Conservation (phyloP, 169 alveolate genomes). For the Neospora caninum region DNA sequence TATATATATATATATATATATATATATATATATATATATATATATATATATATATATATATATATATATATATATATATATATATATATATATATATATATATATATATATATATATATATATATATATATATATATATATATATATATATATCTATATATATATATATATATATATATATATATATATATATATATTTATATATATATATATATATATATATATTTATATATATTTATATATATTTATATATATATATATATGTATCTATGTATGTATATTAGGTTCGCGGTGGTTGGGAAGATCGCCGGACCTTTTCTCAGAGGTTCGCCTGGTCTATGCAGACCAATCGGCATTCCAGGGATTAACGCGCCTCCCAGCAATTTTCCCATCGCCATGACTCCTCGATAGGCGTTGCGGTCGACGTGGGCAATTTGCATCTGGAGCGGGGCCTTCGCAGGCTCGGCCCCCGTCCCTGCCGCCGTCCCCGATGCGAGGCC, state of each 20-base stretch:
- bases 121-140: neutral
- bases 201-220: too few species aligned
- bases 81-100: neutral
- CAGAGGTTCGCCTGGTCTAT: constrained; percentile 41
- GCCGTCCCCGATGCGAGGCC: too few species aligned
- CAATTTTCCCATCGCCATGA: constrained; percentile 38
- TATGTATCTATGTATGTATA: too few species aligned
- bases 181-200: too few species aligned
- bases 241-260: too few species aligned
- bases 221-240: too few species aligned
- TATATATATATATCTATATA: neutral
- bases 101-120: neutral
- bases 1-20: too few species aligned
- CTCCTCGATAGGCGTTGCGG: constrained; percentile 20
- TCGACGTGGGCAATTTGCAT: constrained; percentile 33
- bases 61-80: neutral
- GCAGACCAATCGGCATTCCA: constrained; percentile 32
- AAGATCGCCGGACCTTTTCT: neutral
- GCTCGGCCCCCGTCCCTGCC: neutral
- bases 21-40: too few species aligned
- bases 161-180: neutral
- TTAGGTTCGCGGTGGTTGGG: neutral
- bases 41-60: neutral
- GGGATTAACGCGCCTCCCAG: neutral
- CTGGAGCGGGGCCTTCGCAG: constrained; percentile 37